Evolutionary conservation across 2,329 filamentous ascomycete species (phyloP), one percentile per base, ranked within the genome.

Genomic region (Immersiporthe knoxdaviesiana): DNA sequence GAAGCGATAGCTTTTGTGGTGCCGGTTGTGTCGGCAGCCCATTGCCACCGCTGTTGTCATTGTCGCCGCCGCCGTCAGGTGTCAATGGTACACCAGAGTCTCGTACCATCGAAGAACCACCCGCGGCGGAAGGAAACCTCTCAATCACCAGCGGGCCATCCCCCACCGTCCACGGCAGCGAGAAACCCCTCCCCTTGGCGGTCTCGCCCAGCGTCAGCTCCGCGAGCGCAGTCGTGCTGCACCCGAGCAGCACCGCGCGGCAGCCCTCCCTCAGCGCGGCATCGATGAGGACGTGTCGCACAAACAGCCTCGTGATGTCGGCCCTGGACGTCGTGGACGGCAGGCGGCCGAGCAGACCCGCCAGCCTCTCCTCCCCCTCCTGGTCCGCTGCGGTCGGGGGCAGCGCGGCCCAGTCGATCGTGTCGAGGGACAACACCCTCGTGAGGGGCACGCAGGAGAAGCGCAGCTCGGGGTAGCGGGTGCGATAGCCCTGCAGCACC

Each of bases 141-240:
- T 76, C 70, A 3, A 77, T 70, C 1, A 80, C 77, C 47, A 81
- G 78, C 61, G 84, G 80, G 6, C 93, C 94, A 77, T 98, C 96
- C 64, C 90, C 88, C 21, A 94, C 87, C 74, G 92, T 88, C 89
- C 91, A 95, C 0, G 94, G 92, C 27, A 98, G 81, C 5, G 91
- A 88, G 73, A 91, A 94, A 0, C 95, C 96, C 63, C 95, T 87
- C 1, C 96, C 96, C 80, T 97, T 97, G 32, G 95, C 94, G 2
- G 95, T 94, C 80, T 96, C 93, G 8, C 93, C 85, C 18, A 99
- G 87, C 0, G 93, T 92, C 75, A 93, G 90, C 73, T 95, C 93
- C 4, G 96, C 95, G 39, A 99, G 88, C 21, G 90, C 88, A 6
- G 94, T 97, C 27, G 96, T 97, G 73, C 89, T 97, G 79, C 95